A percentile compares a stretch with the other conserved stretches of the same genome.
Conservation (phyloP, 345 rosid species). For the Salix arbutifolia region DNA sequence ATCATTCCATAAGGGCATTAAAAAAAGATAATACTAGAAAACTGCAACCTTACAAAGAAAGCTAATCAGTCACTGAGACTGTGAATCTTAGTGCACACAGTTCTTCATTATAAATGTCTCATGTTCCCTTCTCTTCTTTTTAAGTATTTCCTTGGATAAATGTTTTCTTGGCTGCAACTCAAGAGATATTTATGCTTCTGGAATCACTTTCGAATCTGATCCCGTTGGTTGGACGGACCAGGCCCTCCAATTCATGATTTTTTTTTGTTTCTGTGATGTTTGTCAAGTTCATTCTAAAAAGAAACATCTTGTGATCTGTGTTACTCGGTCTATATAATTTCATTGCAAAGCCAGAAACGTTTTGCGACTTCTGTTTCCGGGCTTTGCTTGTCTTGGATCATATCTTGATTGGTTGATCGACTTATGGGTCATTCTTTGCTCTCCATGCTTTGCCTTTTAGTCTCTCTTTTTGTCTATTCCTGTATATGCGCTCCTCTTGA, state of each 20-base stretch:
- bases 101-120: background rate
- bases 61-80: background rate
- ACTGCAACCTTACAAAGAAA: background rate
- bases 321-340: background rate
- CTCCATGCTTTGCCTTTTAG: constrained; percentile 10
- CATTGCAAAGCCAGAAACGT: background rate
- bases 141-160: background rate
- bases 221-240: too few relatives aligned
- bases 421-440: constrained; percentile 36
- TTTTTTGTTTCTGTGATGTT: background rate
- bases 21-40: background rate
- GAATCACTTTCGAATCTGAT: too few relatives aligned
- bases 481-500: constrained; percentile 25
- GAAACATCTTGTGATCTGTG: background rate
- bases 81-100: background rate
- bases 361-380: constrained; percentile 26
- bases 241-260: too few relatives aligned
- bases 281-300: background rate
- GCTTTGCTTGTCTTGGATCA: constrained; percentile 7
- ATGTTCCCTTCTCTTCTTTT: background rate
- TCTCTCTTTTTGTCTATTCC: constrained; percentile 22
- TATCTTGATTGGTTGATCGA: constrained; percentile 10
- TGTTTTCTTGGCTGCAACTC: background rate
- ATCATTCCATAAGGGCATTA: background rate
- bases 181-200: background rate